Evolutionary conservation across 306 rosid genomes (phyloP).

Genomic region (Malus sylvestris): DNA sequence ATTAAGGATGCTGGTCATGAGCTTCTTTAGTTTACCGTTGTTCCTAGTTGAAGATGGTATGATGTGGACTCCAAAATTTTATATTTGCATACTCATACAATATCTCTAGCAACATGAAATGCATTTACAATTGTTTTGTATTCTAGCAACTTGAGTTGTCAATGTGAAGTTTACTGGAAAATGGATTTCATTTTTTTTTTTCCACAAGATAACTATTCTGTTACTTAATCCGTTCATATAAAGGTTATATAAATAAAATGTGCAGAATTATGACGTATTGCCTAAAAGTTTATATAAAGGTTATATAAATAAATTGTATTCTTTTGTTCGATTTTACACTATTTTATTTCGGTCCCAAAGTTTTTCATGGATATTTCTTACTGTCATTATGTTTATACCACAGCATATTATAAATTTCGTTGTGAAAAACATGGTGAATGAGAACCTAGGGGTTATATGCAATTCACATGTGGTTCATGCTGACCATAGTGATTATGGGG

Average conservation of each 20-base stretch:
- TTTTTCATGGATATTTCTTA: background rate
- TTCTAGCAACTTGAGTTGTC: background rate
- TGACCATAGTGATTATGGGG: conserved; percentile 62
- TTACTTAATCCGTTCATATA: background rate
- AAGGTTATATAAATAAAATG: background rate
- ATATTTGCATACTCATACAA: background rate
- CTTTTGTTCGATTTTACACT: background rate
- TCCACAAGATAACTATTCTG: background rate
- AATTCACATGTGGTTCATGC: conserved; percentile 96
- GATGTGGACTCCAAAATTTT: background rate
- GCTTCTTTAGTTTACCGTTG: background rate
- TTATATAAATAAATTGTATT: background rate
- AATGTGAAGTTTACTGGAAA: background rate
- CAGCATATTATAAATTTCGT: conserved; percentile 67
- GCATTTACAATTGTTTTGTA: background rate
- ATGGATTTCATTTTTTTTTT: background rate
- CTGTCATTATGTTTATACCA: conserved; percentile 17
- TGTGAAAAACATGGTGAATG: conserved; percentile 65
- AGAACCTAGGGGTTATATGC: conserved; percentile 71
- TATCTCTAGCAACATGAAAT: background rate
- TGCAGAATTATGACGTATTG: background rate
- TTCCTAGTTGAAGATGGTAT: background rate
- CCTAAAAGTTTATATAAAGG: too few species aligned
- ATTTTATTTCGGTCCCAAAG: background rate
- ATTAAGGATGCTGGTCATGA: background rate